Evolutionary conservation across 805 yeast genomes (phyloP).

Genomic region (Wickerhamiella allomyrinae): DNA sequence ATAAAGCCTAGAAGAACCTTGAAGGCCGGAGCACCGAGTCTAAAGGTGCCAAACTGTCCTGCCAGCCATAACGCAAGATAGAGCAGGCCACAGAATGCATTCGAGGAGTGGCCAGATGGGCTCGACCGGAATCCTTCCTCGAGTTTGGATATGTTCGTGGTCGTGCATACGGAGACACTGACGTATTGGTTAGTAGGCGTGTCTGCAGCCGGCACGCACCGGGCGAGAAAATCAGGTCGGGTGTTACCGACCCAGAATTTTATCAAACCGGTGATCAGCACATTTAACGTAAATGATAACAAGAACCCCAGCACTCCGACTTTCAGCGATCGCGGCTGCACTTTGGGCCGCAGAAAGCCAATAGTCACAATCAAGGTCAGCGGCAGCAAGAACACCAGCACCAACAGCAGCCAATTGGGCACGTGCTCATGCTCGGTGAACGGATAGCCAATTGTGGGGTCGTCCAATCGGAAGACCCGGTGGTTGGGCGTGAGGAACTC

Average conservation of each 20-base stretch:
- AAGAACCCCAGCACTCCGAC: slow-evolving; percentile 49
- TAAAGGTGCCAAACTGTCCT: slow-evolving; percentile 35
- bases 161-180: slow-evolving; percentile 26
- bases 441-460: slow-evolving; percentile 69
- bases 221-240: slow-evolving; percentile 80
- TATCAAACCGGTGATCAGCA: slow-evolving; percentile 53
- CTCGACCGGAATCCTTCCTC: slow-evolving; percentile 42
- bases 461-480: slow-evolving; percentile 64
- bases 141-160: slow-evolving; percentile 19
- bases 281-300: slow-evolving; percentile 44
- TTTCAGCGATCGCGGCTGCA: slow-evolving; percentile 1
- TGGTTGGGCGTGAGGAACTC: slow-evolving; percentile 41
- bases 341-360: not conserved
- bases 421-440: slow-evolving; percentile 64
- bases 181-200: slow-evolving; percentile 33
- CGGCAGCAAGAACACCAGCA: slow-evolving; percentile 23
- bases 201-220: slow-evolving; percentile 56
- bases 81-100: slow-evolving; percentile 37
- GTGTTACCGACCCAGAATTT: slow-evolving; percentile 82
- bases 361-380: slow-evolving; percentile 15
- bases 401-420: slow-evolving; percentile 36
- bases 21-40: slow-evolving; percentile 17
- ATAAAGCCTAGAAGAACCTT: slow-evolving; percentile 6
- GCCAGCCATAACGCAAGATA: slow-evolving; percentile 35
- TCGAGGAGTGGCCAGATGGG: slow-evolving; percentile 45